A percentile compares a stretch with the other conserved stretches of the same genome.
These are phyloP conservation scores for Pleurotus tuoliensis DNA, from an alignment of 768 basidiomycete species.

Conservation along the genomic window DNA sequence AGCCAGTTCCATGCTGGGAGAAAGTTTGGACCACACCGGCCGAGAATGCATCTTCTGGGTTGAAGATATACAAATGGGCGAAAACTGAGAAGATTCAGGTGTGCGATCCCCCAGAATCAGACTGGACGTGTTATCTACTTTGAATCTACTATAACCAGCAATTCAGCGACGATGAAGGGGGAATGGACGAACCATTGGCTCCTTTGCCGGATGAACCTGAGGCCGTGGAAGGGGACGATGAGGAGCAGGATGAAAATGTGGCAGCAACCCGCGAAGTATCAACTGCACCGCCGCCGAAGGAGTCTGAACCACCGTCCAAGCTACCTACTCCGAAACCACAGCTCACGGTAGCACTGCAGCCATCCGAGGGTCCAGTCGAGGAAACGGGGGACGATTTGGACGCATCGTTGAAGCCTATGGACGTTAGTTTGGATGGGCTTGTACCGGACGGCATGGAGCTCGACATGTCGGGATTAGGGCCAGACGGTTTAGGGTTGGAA, in stretches of 20 bases:
- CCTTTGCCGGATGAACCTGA: constrained; percentile 79
- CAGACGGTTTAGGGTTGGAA: constrained; percentile 61
- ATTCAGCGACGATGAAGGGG: constrained; percentile 85
- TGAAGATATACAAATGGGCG: constrained; percentile 76
- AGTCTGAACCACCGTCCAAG: constrained; percentile 44
- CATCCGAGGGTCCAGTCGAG: constrained; percentile 41
- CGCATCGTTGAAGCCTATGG: constrained; percentile 54
- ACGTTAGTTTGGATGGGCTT: constrained; percentile 34
- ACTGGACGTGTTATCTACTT: not conserved
- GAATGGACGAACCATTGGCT: constrained; percentile 73
- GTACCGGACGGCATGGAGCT: constrained; percentile 42
- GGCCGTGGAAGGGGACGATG: constrained; percentile 68
- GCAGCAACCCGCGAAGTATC: constrained; percentile 28
- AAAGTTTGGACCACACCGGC: constrained; percentile 60
- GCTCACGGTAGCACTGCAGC: constrained; percentile 45
- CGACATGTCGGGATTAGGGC: constrained; percentile 61
- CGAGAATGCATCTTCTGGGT: constrained; percentile 47
- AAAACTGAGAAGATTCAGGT: constrained; percentile 79
- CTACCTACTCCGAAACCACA: constrained; percentile 68
- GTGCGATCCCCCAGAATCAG: constrained; percentile 16
- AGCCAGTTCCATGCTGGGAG: constrained; percentile 86
- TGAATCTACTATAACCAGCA: constrained; percentile 42
- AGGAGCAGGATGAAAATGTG: constrained; percentile 63
- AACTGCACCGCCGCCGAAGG: constrained; percentile 25
- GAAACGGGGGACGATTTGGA: constrained; percentile 43